These are phyloP conservation scores for Saturnispora quitensis DNA, from an alignment of 805 yeast species.

Conservation along the genomic window DNA sequence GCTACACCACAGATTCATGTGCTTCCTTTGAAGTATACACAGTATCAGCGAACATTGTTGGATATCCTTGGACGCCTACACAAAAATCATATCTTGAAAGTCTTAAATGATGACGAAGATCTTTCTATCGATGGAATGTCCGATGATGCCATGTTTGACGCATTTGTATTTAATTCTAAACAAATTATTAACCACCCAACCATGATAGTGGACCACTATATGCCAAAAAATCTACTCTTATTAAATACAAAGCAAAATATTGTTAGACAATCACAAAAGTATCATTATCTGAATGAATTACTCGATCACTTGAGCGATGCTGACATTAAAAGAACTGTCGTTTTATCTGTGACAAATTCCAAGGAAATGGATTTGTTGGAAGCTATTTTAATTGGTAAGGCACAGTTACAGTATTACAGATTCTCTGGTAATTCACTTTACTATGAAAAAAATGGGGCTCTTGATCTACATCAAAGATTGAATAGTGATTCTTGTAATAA, in stretches of 20 bases:
- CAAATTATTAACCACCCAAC: slow-evolving; percentile 60
- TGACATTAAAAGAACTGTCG: slow-evolving; percentile 22
- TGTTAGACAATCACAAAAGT: slow-evolving; percentile 49
- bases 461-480: slow-evolving; percentile 18
- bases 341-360: slow-evolving; percentile 49
- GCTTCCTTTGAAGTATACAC: slow-evolving; percentile 36
- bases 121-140: slow-evolving; percentile 11
- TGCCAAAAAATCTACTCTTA: slow-evolving; percentile 58
- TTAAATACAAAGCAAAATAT: slow-evolving; percentile 56
- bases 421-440: slow-evolving; percentile 54
- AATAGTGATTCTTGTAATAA: neutral
- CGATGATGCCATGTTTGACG: slow-evolving; percentile 29
- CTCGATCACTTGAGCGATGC: slow-evolving; percentile 29
- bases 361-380: slow-evolving; percentile 75
- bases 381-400: slow-evolving; percentile 66
- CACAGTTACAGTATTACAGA: slow-evolving; percentile 48
- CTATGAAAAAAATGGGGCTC: slow-evolving; percentile 27
- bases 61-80: slow-evolving; percentile 39
- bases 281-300: slow-evolving; percentile 43
- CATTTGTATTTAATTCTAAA: slow-evolving; percentile 37
- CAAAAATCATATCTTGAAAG: slow-evolving; percentile 16
- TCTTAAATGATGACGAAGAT: neutral
- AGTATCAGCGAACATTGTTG: slow-evolving; percentile 35
- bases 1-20: slow-evolving; percentile 17
- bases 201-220: slow-evolving; percentile 64